Percentiles rank a stretch among this genome's conserved stretches.
Evolutionary conservation across 257 asterid genomes (phyloP).

Genomic region (Phtheirospermum japonicum): DNA sequence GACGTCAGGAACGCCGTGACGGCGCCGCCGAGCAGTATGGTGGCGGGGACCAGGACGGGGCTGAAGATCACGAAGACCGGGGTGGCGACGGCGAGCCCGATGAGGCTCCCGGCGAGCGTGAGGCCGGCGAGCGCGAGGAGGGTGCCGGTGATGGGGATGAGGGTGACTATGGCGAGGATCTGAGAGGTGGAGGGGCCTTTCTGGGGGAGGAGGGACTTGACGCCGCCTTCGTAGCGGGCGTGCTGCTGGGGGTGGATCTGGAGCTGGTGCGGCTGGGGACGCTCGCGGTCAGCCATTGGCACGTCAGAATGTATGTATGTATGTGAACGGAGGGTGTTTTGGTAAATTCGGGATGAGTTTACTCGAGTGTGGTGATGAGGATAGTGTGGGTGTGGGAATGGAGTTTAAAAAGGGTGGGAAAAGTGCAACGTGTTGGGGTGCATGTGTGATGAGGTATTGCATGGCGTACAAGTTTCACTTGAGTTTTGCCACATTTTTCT

Average conservation of each 20-base stretch:
- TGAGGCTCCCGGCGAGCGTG: slow-evolving; percentile 48
- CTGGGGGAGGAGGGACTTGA: slow-evolving; percentile 40
- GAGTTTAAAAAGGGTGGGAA: slow-evolving; percentile 30
- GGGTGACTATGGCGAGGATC: slow-evolving; percentile 58
- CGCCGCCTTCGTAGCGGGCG: slow-evolving; percentile 38
- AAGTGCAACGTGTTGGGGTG: slow-evolving; percentile 62
- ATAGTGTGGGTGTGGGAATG: not conserved
- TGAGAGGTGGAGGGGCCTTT: slow-evolving; percentile 60
- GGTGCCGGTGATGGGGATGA: slow-evolving; percentile 60
- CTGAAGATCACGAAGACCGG: slow-evolving; percentile 73
- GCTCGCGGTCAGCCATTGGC: slow-evolving; percentile 56
- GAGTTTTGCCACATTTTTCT: slow-evolving; percentile 32
- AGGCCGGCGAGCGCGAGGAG: slow-evolving; percentile 63
- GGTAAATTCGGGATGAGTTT: not conserved
- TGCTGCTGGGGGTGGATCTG: slow-evolving; percentile 45
- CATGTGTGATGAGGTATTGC: slow-evolving; percentile 45
- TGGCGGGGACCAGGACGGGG: slow-evolving; percentile 77
- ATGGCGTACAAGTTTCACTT: slow-evolving; percentile 61
- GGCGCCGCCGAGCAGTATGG: slow-evolving; percentile 41
- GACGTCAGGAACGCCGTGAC: slow-evolving; percentile 68
- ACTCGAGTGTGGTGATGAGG: not conserved
- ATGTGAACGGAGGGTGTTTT: not conserved
- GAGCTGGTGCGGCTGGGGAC: slow-evolving; percentile 51
- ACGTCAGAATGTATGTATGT: too few relatives aligned
- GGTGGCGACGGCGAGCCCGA: slow-evolving; percentile 62